Conservation (phyloP, 1,284 basidiomycete genomes). For the Moniliella sp. region DNA sequence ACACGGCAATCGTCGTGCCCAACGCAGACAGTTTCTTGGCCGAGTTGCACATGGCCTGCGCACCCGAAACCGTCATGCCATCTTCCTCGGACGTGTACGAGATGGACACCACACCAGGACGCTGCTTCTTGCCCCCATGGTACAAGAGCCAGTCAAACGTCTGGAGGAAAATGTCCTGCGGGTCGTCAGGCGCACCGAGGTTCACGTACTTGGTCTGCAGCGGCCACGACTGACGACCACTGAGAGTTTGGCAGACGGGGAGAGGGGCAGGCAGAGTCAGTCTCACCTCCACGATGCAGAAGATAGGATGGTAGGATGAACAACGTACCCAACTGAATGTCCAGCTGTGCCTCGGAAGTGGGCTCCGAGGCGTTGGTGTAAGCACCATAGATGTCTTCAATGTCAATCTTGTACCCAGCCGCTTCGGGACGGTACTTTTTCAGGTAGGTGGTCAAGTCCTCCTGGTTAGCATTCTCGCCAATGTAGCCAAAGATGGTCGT, state of each 20-base stretch:
- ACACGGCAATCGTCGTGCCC: slow-evolving; percentile 6
- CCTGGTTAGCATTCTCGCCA: slow-evolving; percentile 1
- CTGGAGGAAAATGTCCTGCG: slow-evolving; percentile 5
- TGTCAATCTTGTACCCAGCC: background rate
- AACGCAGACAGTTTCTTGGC: slow-evolving; percentile 5
- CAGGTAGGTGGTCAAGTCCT: slow-evolving; percentile 2
- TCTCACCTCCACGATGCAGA: too few relatives aligned
- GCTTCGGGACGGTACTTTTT: slow-evolving; percentile 1
- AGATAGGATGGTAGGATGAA: too few relatives aligned
- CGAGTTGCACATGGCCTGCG: slow-evolving; percentile 3
- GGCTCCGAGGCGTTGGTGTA: background rate
- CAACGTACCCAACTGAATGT: slow-evolving; percentile 3
- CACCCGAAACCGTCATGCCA: slow-evolving; percentile 1
- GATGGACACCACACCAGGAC: slow-evolving; percentile 3
- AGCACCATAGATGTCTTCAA: slow-evolving; percentile 1
- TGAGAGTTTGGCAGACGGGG: too few relatives aligned
- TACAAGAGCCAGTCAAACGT: slow-evolving; percentile 2
- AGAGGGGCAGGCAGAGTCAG: too few relatives aligned
- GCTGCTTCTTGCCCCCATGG: background rate
- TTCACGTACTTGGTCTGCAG: slow-evolving; percentile 2
- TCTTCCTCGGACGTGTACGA: slow-evolving; percentile 3
- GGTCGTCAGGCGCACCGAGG: slow-evolving; percentile 2
- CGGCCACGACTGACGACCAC: slow-evolving; percentile 5
- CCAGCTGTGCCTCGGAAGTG: slow-evolving; percentile 1
- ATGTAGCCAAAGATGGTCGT: slow-evolving; percentile 1